Conservation (phyloP, 129 eudicot species). For the Saposhnikovia divaricata region DNA sequence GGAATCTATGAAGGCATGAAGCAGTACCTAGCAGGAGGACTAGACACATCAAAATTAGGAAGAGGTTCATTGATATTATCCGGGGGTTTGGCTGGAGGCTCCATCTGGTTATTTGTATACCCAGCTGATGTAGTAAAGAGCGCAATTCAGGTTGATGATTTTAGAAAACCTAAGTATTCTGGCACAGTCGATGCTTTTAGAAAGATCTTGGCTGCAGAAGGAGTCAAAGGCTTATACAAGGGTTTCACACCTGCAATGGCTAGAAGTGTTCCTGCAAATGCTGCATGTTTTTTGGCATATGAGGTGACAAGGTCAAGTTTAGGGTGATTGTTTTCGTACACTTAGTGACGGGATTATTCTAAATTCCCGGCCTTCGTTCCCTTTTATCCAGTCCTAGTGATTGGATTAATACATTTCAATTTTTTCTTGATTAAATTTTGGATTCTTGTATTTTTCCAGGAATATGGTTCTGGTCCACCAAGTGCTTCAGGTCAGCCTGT, state of each 20-base stretch:
- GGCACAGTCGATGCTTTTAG: slow-evolving; percentile 73
- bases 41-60: slow-evolving; percentile 69
- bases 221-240: slow-evolving; percentile 76
- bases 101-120: slow-evolving; percentile 65
- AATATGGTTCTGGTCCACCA: too few species aligned
- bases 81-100: slow-evolving; percentile 86
- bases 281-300: slow-evolving; percentile 92
- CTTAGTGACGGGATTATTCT: too few species aligned
- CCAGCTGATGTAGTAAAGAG: slow-evolving; percentile 94
- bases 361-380: too few species aligned
- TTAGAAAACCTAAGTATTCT: slow-evolving; percentile 64
- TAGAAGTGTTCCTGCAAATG: slow-evolving; percentile 90
- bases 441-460: too few species aligned
- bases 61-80: slow-evolving; percentile 74
- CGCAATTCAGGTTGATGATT: slow-evolving; percentile 79
- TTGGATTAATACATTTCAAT: too few species aligned
- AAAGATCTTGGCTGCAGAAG: slow-evolving; percentile 64
- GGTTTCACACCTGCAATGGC: slow-evolving; percentile 98
- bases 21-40: slow-evolving; percentile 76
- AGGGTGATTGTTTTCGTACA: slow-evolving; percentile 23
- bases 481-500: too few species aligned
- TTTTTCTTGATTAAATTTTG: background rate
- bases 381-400: too few species aligned
- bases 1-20: slow-evolving; percentile 78
- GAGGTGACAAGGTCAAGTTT: slow-evolving; percentile 78